phyloP scores from a whole-genome alignment of 2,329 filamentous ascomycete species.

The Helotiales sp. region DNA sequence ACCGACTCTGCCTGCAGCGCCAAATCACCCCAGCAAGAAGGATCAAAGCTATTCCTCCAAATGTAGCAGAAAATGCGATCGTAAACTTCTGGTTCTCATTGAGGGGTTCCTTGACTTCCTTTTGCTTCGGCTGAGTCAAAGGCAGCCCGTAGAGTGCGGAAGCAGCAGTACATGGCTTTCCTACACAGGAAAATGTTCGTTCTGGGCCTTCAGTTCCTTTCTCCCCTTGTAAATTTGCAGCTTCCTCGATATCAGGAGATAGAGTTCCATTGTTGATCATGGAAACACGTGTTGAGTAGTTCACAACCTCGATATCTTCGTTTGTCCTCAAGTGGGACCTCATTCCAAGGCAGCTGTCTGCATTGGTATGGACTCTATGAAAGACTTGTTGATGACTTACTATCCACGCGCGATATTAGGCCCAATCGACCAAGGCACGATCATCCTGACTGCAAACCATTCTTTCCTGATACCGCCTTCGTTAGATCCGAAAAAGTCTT shows the following conservation, averaged over 20 bases:
- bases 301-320: neutral
- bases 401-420: neutral
- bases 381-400: neutral
- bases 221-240: neutral
- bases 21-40: neutral
- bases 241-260: neutral
- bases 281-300: neutral
- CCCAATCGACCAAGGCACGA: neutral
- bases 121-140: neutral
- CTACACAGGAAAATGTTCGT: neutral
- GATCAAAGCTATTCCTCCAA: neutral
- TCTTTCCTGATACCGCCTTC: neutral
- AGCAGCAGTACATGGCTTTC: neutral
- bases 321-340: neutral
- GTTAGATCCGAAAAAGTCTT: neutral
- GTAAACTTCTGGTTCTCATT: neutral
- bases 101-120: neutral
- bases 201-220: neutral
- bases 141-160: neutral
- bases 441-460: neutral
- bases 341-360: neutral
- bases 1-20: neutral
- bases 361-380: too few relatives aligned
- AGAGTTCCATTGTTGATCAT: slow-evolving; percentile 1
- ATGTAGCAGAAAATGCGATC: neutral